A percentile compares a stretch with the other conserved stretches of the same genome.
Evolutionary conservation across 306 rosid genomes (phyloP).

Genomic region (Cicer yamashitae): DNA sequence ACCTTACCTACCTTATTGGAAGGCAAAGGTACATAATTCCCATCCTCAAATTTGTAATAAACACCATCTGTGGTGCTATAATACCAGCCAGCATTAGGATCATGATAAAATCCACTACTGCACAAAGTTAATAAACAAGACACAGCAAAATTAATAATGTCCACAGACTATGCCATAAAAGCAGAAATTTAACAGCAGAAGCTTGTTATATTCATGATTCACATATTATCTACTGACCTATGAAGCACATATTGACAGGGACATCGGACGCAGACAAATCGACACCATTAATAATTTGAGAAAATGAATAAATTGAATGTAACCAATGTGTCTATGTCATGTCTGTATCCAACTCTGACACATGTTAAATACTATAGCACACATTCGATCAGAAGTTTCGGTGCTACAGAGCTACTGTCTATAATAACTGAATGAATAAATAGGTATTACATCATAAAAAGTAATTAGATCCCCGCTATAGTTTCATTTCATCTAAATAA

Average conservation of each 20-base stretch:
- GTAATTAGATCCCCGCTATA: neutral
- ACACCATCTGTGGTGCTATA: conserved; percentile 69
- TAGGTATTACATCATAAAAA: conserved; percentile 9
- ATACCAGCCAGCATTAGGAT: conserved; percentile 92
- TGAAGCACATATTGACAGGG: too few species aligned
- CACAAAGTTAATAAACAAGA: conserved; percentile 36
- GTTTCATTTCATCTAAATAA: neutral
- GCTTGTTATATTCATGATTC: neutral
- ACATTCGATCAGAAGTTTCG: too few species aligned
- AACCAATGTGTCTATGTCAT: too few species aligned
- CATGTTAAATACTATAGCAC: too few species aligned
- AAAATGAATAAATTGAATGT: too few species aligned
- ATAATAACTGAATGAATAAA: neutral
- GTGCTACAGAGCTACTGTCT: too few species aligned
- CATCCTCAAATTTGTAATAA: conserved; percentile 83
- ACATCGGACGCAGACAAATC: too few species aligned
- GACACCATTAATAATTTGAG: too few species aligned
- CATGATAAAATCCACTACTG: conserved; percentile 92
- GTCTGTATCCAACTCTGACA: too few species aligned
- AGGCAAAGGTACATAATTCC: conserved; percentile 75
- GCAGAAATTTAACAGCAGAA: conserved; percentile 16
- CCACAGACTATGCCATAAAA: neutral
- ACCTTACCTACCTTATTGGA: conserved; percentile 52
- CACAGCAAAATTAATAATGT: neutral
- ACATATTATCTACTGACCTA: neutral